Percentiles rank a stretch among this genome's conserved stretches.
These are phyloP conservation scores for Arabidopsis hybrid DNA, from an alignment of 441 rosid genomes.

Conservation along the genomic window DNA sequence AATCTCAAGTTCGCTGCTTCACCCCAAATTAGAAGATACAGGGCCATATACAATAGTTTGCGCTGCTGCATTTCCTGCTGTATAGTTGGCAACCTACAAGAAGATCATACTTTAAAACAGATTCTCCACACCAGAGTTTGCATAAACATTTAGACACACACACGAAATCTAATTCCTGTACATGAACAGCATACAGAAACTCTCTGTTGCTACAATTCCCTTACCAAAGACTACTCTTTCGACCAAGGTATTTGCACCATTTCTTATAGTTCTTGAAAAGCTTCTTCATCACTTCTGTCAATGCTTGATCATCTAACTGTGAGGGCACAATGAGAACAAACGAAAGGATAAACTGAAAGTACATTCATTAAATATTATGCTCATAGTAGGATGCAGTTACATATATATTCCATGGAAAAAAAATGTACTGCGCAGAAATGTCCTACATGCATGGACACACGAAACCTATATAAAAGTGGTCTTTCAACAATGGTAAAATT, in stretches of 20 bases:
- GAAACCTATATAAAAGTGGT: not conserved
- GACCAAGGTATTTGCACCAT: slow-evolving; percentile 97
- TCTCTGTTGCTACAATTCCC: slow-evolving; percentile 16
- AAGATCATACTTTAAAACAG: slow-evolving; percentile 23
- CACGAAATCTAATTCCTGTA: slow-evolving; percentile 10
- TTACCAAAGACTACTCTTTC: slow-evolving; percentile 98
- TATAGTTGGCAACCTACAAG: slow-evolving; percentile 94
- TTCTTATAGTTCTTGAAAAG: slow-evolving; percentile 97
- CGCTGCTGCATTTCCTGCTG: slow-evolving; percentile 99
- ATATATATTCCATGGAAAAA: not conserved
- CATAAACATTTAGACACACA: slow-evolving; percentile 16
- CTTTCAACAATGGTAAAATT: not conserved
- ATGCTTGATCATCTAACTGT: slow-evolving; percentile 95
- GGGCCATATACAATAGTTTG: slow-evolving; percentile 91
- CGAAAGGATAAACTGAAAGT: slow-evolving; percentile 3
- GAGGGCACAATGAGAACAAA: slow-evolving; percentile 26
- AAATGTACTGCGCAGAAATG: not conserved
- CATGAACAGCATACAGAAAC: slow-evolving; percentile 8
- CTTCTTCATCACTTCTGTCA: slow-evolving; percentile 97
- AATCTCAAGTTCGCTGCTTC: slow-evolving; percentile 99
- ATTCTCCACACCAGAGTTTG: slow-evolving; percentile 22
- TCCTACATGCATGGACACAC: not conserved
- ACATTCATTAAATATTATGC: not conserved
- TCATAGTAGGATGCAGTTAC: not conserved
- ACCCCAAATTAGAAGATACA: slow-evolving; percentile 98